Base-by-base conservation (phyloP, 2,329 filamentous ascomycete genomes). In the Alternaria triticimaculans region DNA sequence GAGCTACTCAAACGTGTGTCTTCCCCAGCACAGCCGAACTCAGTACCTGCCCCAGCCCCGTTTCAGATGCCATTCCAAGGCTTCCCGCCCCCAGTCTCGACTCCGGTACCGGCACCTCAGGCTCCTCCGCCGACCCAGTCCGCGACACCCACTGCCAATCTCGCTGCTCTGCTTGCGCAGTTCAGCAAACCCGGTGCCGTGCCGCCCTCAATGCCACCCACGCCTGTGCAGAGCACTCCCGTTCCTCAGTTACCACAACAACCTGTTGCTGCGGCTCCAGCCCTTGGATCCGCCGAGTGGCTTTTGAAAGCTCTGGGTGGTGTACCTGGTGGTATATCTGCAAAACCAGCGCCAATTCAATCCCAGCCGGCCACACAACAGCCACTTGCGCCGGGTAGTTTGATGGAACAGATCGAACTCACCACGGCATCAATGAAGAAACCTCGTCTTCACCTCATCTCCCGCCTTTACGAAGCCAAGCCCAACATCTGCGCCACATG, bases 401-500 rank as follows among this genome's bases (percentile, higher is more conserved):
- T 82, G 5, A 63, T 69, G 53, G 84, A 83, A 68, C 84, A 86
- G 65, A 85, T 89, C 20, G 84, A 87, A 58, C 83, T 95, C 69
- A 90, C 87, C 58, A 85, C 89, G 5, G 85, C 87, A 7, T 91
- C 91, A 26, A 84, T 96, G 46, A 94, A 93, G 81, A 88, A 91
- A 72, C 90, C 90, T 67, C 92, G 92, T 15, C 90, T 91, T 14
- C 87, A 93, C 68, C 84, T 97, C 14, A 85, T 97, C 8, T 84
- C 88, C 18, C 85, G 85, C 18, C 86, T 98, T 9, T 95, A 97
- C 76, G 92, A 95, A 64, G 88, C 90, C 20, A 88, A 93, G 43
- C 92, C 95, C 0, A 92, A 94, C 63, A 92, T 94, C 60, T 99
- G 96, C 79, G 92, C 91, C 12, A 95, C 95, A 63, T 99, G 96